A percentile compares a stretch with the other conserved stretches of the same genome.
Conservation (phyloP, 306 rosid genomes). For the Vigna mungo region DNA sequence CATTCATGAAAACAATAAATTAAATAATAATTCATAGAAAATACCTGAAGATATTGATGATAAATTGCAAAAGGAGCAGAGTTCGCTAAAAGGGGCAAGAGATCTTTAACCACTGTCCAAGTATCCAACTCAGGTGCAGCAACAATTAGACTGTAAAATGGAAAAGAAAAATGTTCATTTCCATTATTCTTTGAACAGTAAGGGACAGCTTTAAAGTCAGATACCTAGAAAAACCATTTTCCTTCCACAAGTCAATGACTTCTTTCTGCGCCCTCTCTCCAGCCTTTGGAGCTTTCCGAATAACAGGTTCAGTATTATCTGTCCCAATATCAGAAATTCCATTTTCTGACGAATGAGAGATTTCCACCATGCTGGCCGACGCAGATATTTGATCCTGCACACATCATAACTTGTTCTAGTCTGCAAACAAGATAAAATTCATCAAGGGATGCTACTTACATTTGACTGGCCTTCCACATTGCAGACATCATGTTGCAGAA, state of each 20-base stretch:
- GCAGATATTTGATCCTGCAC: conserved; percentile 61
- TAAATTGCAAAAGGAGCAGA: conserved; percentile 96
- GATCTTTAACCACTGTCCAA: conserved; percentile 70
- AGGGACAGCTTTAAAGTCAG: conserved; percentile 21
- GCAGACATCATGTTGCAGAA: conserved; percentile 43
- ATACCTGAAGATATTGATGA: conserved; percentile 95
- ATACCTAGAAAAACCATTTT: conserved; percentile 92
- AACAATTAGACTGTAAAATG: conserved; percentile 70
- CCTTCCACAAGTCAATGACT: conserved; percentile 73
- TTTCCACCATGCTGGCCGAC: conserved; percentile 54
- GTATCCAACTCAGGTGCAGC: conserved; percentile 88
- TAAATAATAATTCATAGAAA: conserved; percentile 31
- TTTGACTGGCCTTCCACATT: conserved; percentile 53
- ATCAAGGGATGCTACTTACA: conserved; percentile 56
- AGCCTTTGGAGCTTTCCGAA: conserved; percentile 66
- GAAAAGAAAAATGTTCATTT: conserved; percentile 1
- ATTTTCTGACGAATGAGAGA: conserved; percentile 48
- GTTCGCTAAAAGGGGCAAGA: conserved; percentile 77
- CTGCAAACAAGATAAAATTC: conserved; percentile 14
- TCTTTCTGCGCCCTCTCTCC: conserved; percentile 80
- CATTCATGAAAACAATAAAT: background rate
- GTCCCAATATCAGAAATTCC: conserved; percentile 51
- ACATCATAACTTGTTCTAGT: conserved; percentile 10
- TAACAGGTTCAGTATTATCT: conserved; percentile 45
- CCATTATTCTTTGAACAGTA: conserved; percentile 4